Percentiles rank a stretch among this genome's conserved stretches.
These are phyloP conservation scores for Vachellia pachyceras DNA, from an alignment of 306 rosid genomes.

Conservation along the genomic window DNA sequence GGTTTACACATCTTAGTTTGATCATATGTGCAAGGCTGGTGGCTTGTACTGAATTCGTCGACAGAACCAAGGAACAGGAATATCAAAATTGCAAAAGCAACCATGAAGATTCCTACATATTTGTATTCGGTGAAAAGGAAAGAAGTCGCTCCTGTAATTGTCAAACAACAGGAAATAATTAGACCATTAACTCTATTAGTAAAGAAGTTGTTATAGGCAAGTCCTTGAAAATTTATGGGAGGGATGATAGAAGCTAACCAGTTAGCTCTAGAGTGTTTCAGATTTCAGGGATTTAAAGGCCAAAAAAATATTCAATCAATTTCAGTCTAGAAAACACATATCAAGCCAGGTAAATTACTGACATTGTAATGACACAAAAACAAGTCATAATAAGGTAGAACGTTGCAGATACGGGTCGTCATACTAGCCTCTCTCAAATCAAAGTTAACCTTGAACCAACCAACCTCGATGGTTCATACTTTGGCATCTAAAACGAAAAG, in stretches of 20 bases:
- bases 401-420: background rate
- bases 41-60: conserved; percentile 24
- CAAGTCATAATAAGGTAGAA: background rate
- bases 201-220: background rate
- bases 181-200: background rate
- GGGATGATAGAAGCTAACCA: background rate
- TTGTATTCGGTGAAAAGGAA: conserved; percentile 68
- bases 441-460: conserved; percentile 6
- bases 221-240: background rate
- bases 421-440: background rate
- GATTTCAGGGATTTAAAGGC: background rate
- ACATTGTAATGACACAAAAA: background rate
- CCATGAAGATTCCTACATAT: conserved; percentile 48
- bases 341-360: background rate
- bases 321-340: background rate
- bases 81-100: conserved; percentile 20
- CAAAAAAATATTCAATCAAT: background rate
- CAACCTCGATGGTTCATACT: background rate
- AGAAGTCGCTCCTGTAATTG: conserved; percentile 67
- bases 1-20: conserved; percentile 30
- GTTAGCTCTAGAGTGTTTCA: background rate
- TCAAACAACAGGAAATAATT: background rate
- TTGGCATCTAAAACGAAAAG: background rate
- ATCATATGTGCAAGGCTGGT: conserved; percentile 30
- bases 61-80: conserved; percentile 32